Percentiles rank a stretch among this genome's conserved stretches.
These are phyloP conservation scores for Talaromyces sp. DNA, from an alignment of 2,329 filamentous ascomycete species.

Conservation along the genomic window DNA sequence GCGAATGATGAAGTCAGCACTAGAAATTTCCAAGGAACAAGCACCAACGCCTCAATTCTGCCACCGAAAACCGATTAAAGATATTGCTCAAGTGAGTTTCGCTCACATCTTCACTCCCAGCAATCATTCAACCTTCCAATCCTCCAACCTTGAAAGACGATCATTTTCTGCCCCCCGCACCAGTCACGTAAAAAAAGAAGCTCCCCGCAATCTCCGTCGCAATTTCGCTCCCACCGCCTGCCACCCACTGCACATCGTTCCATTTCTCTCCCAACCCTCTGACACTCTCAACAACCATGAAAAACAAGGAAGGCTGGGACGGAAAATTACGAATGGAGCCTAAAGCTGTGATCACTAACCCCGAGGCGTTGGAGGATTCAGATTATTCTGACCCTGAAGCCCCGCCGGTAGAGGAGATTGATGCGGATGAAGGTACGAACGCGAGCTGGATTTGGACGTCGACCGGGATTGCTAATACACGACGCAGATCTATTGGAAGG, in stretches of 20 bases:
- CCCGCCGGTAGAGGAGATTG: slow-evolving; percentile 72
- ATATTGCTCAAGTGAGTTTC: too few species aligned
- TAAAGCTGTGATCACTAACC: slow-evolving; percentile 70
- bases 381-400: slow-evolving; percentile 77
- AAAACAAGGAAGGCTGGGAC: slow-evolving; percentile 50
- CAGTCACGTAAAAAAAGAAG: slow-evolving; percentile 8
- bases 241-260: slow-evolving; percentile 9
- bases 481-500: slow-evolving; percentile 62
- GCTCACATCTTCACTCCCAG: not conserved
- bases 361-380: slow-evolving; percentile 79
- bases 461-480: not conserved
- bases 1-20: slow-evolving; percentile 18
- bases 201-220: slow-evolving; percentile 25
- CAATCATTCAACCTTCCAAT: too few species aligned
- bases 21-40: not conserved
- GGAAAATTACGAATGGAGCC: slow-evolving; percentile 62
- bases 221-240: slow-evolving; percentile 18
- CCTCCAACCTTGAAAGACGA: too few species aligned
- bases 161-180: not conserved
- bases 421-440: slow-evolving; percentile 76
- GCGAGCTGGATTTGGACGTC: too few species aligned
- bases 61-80: too few species aligned
- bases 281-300: slow-evolving; percentile 36
- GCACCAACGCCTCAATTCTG: not conserved
- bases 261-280: slow-evolving; percentile 2